Percentiles rank a stretch among this genome's conserved stretches.
phyloP scores from a whole-genome alignment of 2,329 filamentous ascomycete species.

The Penicillium sp. region DNA sequence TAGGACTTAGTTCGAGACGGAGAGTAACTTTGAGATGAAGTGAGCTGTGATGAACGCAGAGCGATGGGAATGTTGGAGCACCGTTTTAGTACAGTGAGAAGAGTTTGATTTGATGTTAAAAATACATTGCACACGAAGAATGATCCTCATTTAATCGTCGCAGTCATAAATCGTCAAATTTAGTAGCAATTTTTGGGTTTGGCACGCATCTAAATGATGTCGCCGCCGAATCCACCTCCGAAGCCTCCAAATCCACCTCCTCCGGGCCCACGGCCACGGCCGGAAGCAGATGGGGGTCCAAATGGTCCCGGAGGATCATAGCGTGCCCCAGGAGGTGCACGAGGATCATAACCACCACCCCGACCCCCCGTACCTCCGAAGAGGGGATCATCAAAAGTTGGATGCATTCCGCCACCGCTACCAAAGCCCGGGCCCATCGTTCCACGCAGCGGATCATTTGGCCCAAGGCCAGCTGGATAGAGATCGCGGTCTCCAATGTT shows the following conservation, averaged over 20 bases:
- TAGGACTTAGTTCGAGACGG: slow-evolving; percentile 15
- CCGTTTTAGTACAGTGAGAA: background rate
- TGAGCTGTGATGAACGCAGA: background rate
- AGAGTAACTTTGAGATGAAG: slow-evolving; percentile 8
- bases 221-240: slow-evolving; percentile 54
- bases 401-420: slow-evolving; percentile 86
- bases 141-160: background rate
- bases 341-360: slow-evolving; percentile 64
- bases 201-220: slow-evolving; percentile 41
- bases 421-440: slow-evolving; percentile 65
- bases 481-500: slow-evolving; percentile 84
- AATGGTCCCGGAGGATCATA: slow-evolving; percentile 82
- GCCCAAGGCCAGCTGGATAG: slow-evolving; percentile 82
- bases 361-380: slow-evolving; percentile 64
- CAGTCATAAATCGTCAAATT: slow-evolving; percentile 7
- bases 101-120: background rate
- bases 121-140: slow-evolving; percentile 6
- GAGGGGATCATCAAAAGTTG: slow-evolving; percentile 88
- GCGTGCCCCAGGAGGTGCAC: slow-evolving; percentile 82
- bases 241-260: slow-evolving; percentile 61
- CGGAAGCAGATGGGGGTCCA: slow-evolving; percentile 53
- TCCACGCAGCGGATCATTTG: slow-evolving; percentile 76
- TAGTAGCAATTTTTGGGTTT: background rate
- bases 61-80: background rate
- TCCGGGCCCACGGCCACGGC: slow-evolving; percentile 44